A percentile compares a stretch with the other conserved stretches of the same genome.
These are phyloP conservation scores for Sclerotiophoma versabilis DNA, from an alignment of 2,329 filamentous ascomycete species.

Conservation along the genomic window DNA sequence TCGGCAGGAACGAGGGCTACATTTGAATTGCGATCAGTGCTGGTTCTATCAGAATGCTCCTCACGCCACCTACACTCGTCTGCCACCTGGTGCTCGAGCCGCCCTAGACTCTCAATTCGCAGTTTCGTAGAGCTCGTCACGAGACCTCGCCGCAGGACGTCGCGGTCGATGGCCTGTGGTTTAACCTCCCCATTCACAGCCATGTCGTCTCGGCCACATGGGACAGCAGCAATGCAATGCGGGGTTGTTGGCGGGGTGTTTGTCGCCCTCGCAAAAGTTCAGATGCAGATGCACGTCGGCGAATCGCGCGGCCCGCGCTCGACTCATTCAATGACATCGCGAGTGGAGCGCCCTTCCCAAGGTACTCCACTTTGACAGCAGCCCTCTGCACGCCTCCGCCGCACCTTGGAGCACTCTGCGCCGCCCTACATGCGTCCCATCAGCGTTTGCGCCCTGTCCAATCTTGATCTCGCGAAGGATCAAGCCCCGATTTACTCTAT, in stretches of 20 bases:
- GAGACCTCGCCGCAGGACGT: slow-evolving; percentile 50
- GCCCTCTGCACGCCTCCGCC: slow-evolving; percentile 20
- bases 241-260: slow-evolving; percentile 37
- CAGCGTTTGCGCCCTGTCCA: slow-evolving; percentile 31
- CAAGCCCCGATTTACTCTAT: slow-evolving; percentile 48
- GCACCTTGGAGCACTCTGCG: slow-evolving; percentile 22
- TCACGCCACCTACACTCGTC: slow-evolving; percentile 50
- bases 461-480: slow-evolving; percentile 46
- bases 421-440: slow-evolving; percentile 45
- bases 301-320: slow-evolving; percentile 17
- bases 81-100: slow-evolving; percentile 53
- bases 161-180: slow-evolving; percentile 41
- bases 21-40: slow-evolving; percentile 20
- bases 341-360: slow-evolving; percentile 26
- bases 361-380: slow-evolving; percentile 21
- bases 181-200: slow-evolving; percentile 47
- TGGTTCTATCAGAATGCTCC: not conserved
- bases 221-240: slow-evolving; percentile 25
- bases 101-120: slow-evolving; percentile 54
- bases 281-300: slow-evolving; percentile 19
- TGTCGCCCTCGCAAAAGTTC: slow-evolving; percentile 29
- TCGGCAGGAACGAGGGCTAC: slow-evolving; percentile 52
- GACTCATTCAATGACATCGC: slow-evolving; percentile 29
- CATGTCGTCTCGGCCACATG: slow-evolving; percentile 46
- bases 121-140: slow-evolving; percentile 59